Conservation (phyloP, 768 basidiomycete genomes). For the Coprinellus micaceus region DNA sequence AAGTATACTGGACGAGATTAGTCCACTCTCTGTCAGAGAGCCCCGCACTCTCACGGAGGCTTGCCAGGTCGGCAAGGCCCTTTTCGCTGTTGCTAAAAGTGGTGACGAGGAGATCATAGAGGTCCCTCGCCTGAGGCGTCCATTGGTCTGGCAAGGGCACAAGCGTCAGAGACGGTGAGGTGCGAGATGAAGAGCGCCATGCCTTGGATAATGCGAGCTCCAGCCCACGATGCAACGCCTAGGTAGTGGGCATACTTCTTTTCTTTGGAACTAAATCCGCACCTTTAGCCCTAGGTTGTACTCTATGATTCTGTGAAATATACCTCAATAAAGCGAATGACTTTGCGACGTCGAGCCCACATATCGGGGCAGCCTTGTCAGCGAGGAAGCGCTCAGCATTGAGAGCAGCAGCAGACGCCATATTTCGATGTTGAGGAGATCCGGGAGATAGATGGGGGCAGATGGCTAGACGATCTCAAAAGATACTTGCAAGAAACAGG, state of each 20-base stretch:
- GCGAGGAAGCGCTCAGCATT: constrained; percentile 65
- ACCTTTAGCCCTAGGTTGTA: not conserved
- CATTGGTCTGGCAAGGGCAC: constrained; percentile 56
- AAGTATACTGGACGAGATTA: constrained; percentile 65
- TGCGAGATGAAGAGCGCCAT: not conserved
- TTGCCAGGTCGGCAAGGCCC: constrained; percentile 52
- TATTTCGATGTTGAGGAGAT: constrained; percentile 9
- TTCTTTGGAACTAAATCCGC: constrained; percentile 54
- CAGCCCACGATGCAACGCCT: constrained; percentile 75
- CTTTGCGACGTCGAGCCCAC: constrained; percentile 62
- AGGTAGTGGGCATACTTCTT: constrained; percentile 78
- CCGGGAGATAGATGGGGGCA: not conserved
- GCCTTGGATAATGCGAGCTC: constrained; percentile 76
- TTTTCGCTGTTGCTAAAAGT: constrained; percentile 58
- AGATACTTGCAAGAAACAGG: not conserved
- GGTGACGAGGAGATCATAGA: constrained; percentile 70
- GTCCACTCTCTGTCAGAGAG: constrained; percentile 62
- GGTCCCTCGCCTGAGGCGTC: constrained; percentile 64
- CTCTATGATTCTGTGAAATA: not conserved
- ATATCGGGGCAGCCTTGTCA: constrained; percentile 73
- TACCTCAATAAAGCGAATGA: constrained; percentile 71
- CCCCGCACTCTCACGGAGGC: constrained; percentile 50
- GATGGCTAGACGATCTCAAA: not conserved
- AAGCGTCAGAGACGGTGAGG: not conserved
- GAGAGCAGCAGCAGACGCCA: constrained; percentile 27